phyloP scores from a whole-genome alignment of 1,284 basidiomycete species.

The Puccinia polysora region DNA sequence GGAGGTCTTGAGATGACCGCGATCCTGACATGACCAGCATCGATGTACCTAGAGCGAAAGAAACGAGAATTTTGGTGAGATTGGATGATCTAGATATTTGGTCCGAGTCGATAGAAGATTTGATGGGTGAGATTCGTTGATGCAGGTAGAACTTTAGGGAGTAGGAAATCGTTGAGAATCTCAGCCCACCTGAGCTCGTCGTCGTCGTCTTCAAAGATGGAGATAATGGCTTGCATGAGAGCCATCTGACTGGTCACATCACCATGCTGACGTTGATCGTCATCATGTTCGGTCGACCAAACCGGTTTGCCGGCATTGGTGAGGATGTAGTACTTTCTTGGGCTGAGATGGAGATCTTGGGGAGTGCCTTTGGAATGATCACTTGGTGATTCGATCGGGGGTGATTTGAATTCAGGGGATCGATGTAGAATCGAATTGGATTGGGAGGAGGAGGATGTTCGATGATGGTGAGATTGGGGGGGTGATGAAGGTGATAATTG shows the following conservation, averaged over 20 bases:
- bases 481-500: too few species aligned
- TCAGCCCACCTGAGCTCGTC: conserved; percentile 66
- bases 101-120: conserved; percentile 45
- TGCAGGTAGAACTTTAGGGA: neutral
- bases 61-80: neutral
- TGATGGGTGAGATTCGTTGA: neutral
- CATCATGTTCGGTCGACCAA: conserved; percentile 60
- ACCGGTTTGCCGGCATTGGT: conserved; percentile 93
- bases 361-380: too few species aligned
- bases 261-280: conserved; percentile 55
- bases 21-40: conserved; percentile 70
- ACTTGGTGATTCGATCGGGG: too few species aligned
- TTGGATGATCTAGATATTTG: conserved; percentile 44
- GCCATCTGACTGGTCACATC: conserved; percentile 76
- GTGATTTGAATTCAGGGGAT: too few species aligned
- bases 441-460: too few species aligned
- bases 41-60: conserved; percentile 59
- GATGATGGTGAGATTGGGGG: too few species aligned
- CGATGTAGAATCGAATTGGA: too few species aligned
- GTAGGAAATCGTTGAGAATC: conserved; percentile 29
- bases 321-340: conserved; percentile 70
- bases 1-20: conserved; percentile 79
- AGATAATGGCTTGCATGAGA: conserved; percentile 89
- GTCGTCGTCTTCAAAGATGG: conserved; percentile 73
- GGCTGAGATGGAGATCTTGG: too few species aligned